A percentile compares a stretch with the other conserved stretches of the same genome.
phyloP scores from a whole-genome alignment of 805 yeast species.

The Suhomyces canberraensis region DNA sequence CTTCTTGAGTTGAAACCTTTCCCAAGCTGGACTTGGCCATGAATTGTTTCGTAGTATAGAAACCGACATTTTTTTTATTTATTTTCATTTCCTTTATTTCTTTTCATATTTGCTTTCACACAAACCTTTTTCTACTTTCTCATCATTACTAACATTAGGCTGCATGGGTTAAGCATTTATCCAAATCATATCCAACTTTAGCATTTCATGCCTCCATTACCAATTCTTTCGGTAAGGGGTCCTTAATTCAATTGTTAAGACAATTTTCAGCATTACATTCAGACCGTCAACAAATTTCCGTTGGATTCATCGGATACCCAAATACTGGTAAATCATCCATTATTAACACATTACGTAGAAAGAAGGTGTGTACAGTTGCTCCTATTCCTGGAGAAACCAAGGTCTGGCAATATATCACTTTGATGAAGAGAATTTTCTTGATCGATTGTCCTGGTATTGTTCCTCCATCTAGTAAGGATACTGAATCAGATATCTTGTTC shows the following conservation, averaged over 20 bases:
- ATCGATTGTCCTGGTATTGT: constrained; percentile 99
- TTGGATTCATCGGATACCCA: constrained; percentile 97
- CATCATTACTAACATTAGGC: constrained; percentile 65
- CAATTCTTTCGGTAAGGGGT: constrained; percentile 96
- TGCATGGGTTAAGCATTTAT: constrained; percentile 96
- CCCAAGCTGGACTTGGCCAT: constrained; percentile 23
- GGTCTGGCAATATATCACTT: constrained; percentile 97
- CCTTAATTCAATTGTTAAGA: constrained; percentile 86
- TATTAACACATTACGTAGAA: constrained; percentile 87
- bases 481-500: constrained; percentile 87
- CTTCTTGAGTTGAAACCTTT: constrained; percentile 80
- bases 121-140: not conserved
- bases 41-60: constrained; percentile 82
- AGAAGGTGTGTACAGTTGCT: constrained; percentile 95
- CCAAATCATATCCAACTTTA: constrained; percentile 87
- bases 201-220: constrained; percentile 98
- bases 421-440: constrained; percentile 91
- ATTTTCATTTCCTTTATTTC: constrained; percentile 1
- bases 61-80: constrained; percentile 53
- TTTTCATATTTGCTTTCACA: constrained; percentile 1
- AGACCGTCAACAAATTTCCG: constrained; percentile 94
- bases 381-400: constrained; percentile 99
- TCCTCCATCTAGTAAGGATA: constrained; percentile 87
- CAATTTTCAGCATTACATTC: constrained; percentile 88
- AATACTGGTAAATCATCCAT: constrained; percentile 97